These are phyloP conservation scores for Marasmius sp. DNA, from an alignment of 1,284 basidiomycete species.

Conservation along the genomic window DNA sequence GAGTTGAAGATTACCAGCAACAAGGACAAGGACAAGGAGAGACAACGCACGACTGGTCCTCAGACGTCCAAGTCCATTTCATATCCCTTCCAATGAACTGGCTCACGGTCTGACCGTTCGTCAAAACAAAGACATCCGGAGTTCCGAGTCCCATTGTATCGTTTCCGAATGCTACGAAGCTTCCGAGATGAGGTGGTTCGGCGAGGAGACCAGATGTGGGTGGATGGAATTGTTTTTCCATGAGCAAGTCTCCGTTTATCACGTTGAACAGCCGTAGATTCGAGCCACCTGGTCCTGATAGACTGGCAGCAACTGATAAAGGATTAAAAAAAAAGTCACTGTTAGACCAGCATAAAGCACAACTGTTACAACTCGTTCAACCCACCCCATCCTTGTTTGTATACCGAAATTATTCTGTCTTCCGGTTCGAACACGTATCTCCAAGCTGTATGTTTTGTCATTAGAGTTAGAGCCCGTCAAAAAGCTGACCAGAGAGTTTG, in stretches of 20 bases:
- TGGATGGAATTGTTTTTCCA: slow-evolving; percentile 64
- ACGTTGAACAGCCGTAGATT: slow-evolving; percentile 72
- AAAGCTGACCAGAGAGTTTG: slow-evolving; percentile 12
- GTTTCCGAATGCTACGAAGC: slow-evolving; percentile 34
- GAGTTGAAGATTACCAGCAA: no score
- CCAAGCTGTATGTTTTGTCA: slow-evolving; percentile 67
- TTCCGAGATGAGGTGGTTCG: slow-evolving; percentile 47
- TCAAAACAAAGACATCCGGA: slow-evolving; percentile 49
- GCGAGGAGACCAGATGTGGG: slow-evolving; percentile 42
- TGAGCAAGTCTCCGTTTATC: slow-evolving; percentile 64
- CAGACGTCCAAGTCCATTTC: slow-evolving; percentile 64
- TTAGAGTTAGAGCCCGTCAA: slow-evolving; percentile 2
- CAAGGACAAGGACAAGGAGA: no score
- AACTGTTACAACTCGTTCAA: neutral
- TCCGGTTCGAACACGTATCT: slow-evolving; percentile 68
- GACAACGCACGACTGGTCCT: slow-evolving; percentile 62
- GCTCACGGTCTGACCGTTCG: slow-evolving; percentile 58
- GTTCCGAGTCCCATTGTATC: slow-evolving; percentile 13
- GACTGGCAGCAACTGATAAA: slow-evolving; percentile 65
- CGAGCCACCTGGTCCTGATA: slow-evolving; percentile 77
- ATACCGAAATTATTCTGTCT: slow-evolving; percentile 74
- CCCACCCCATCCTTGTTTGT: slow-evolving; percentile 61
- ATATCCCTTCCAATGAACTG: slow-evolving; percentile 52
- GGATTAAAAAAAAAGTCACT: neutral
- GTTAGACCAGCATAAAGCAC: neutral